Base-by-base conservation (phyloP, 176 grass and related monocot species). In the Carex scoparia region DNA sequence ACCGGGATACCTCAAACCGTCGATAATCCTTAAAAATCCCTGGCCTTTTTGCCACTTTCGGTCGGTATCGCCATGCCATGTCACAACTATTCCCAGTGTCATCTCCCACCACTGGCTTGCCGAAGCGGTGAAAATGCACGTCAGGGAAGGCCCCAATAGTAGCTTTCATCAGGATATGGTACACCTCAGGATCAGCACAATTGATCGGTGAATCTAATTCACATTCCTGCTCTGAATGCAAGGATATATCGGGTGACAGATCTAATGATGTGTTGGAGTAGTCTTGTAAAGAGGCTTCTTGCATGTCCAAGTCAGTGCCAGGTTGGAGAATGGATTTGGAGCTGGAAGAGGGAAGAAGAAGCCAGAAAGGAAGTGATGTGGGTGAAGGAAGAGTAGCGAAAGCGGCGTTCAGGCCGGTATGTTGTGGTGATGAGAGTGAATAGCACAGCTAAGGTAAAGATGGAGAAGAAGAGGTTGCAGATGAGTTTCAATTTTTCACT, bases 91-190 rank as follows among this genome's bases (percentile, higher is more conserved):
- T 82, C 14, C 74, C 72, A 2, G 66, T 65, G 38, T 89, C 86
- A 48, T 90, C 81, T 69, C 87, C 87, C 58, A 40, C 15, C 69
- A 83, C 81, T 40, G 89, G 89, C 53, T 92, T 86, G 46, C 91
- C 94, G 53, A 93, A 96, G 76, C 87, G 91, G 61, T 92, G 86
- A 65, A 97, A 97, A 77, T 93, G 94, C 70, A 97, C 83, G 54
- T 88, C 87, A 16, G 85, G 89, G 80, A 94, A 94, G 37, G 85
- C 56, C 38, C 91, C 89, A 27, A 94, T 94, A 51, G 87, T 86
- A 48, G 87, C 66, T 59, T 81, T 85, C 87, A 94, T 94, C 89
- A 94, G 88, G 85, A 89, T 79, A 77, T 94, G 87, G 85, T 89
- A 89, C 11, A 94, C 73, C 64, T 87, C 89, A 18, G 85, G 92